Percentiles rank a stretch among this genome's conserved stretches.
These are phyloP conservation scores for Aspergillus ruber DNA, from an alignment of 2,329 filamentous ascomycete species.

Conservation along the genomic window DNA sequence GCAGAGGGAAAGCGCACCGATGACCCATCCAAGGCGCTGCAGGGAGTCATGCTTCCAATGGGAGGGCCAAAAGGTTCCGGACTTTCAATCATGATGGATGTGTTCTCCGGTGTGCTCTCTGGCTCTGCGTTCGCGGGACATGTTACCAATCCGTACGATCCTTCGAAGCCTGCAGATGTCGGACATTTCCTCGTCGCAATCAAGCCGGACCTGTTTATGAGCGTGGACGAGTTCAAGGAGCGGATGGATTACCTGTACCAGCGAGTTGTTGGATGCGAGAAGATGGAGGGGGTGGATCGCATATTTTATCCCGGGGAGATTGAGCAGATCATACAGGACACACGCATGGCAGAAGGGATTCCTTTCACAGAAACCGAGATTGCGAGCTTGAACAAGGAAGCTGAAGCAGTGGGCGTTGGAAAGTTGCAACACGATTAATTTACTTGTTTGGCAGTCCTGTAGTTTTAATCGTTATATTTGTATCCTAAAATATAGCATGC, in stretches of 20 bases:
- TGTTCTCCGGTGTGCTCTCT: conserved; percentile 71
- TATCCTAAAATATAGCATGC: not conserved
- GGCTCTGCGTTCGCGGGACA: conserved; percentile 72
- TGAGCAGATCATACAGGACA: conserved; percentile 45
- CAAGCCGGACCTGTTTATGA: conserved; percentile 69
- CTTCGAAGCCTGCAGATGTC: conserved; percentile 61
- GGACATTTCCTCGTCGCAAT: conserved; percentile 67
- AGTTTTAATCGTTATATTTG: not conserved
- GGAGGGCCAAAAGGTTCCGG: conserved; percentile 76
- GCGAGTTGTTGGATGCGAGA: conserved; percentile 48
- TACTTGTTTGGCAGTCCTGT: not conserved
- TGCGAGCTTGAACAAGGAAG: not conserved
- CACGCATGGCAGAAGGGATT: conserved; percentile 10
- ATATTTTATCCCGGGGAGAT: conserved; percentile 56
- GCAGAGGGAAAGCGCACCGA: conserved; percentile 61
- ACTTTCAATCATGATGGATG: conserved; percentile 78
- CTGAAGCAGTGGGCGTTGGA: not conserved
- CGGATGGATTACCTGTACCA: conserved; percentile 54
- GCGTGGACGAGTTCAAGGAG: conserved; percentile 59
- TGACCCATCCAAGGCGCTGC: conserved; percentile 63
- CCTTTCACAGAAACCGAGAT: not conserved
- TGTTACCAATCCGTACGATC: conserved; percentile 71
- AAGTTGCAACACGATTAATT: not conserved
- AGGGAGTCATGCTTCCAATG: conserved; percentile 80
- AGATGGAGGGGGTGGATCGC: conserved; percentile 47